Evolutionary conservation across 2,329 filamentous ascomycete species (phyloP).

Genomic region (Blastomyces emzantsi): DNA sequence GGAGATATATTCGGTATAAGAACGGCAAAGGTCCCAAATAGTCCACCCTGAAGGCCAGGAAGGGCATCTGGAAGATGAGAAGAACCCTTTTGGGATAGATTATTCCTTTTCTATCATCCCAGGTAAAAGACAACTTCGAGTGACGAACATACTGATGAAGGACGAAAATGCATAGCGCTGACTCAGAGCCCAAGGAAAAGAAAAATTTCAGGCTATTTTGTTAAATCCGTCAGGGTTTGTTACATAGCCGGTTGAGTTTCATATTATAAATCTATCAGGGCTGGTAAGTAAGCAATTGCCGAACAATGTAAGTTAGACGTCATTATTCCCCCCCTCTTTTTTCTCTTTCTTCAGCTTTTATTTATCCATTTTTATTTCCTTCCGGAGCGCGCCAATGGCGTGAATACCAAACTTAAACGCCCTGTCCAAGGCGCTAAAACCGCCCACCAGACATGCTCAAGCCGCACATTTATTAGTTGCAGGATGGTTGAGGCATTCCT

Average conservation of each 20-base stretch:
- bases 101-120: background rate
- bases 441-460: too few relatives aligned
- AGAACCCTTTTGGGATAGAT: background rate
- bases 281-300: too few relatives aligned
- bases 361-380: too few relatives aligned
- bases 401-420: too few relatives aligned
- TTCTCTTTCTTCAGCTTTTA: too few relatives aligned
- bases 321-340: too few relatives aligned
- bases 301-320: too few relatives aligned
- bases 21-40: background rate
- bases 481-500: too few relatives aligned
- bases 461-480: too few relatives aligned
- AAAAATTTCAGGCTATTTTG: background rate
- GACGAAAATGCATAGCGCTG: background rate
- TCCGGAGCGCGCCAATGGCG: too few relatives aligned
- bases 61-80: background rate
- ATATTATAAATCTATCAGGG: background rate
- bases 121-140: background rate
- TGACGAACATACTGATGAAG: background rate
- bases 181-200: background rate
- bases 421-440: too few relatives aligned
- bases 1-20: background rate
- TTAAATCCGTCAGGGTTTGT: background rate
- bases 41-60: background rate
- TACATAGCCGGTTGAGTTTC: background rate